These are phyloP conservation scores for Lathyrus oleraceus DNA, from an alignment of 306 rosid genomes.

Conservation along the genomic window DNA sequence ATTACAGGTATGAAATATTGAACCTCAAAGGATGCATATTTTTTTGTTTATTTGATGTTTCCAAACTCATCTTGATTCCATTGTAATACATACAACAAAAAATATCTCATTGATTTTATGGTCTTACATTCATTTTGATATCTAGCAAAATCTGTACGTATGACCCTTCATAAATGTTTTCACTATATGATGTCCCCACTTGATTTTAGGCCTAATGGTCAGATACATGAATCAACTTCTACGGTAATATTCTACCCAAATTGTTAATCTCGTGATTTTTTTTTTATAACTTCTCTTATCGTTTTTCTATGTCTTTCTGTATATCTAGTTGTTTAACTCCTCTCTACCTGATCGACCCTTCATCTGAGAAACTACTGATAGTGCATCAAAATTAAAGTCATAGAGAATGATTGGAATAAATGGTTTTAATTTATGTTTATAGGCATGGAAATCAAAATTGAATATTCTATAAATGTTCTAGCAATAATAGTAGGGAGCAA, in stretches of 20 bases:
- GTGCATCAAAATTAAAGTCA: too few relatives aligned
- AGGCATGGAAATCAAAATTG: slow-evolving; percentile 91
- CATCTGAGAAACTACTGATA: background rate
- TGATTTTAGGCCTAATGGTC: background rate
- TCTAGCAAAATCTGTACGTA: background rate
- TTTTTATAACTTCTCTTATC: too few relatives aligned
- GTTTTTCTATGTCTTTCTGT: too few relatives aligned
- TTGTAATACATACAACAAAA: background rate
- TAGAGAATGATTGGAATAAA: too few relatives aligned
- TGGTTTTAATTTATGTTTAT: background rate
- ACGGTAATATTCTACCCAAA: too few relatives aligned
- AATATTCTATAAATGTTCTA: slow-evolving; percentile 62
- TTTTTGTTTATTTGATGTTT: background rate
- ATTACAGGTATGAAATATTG: slow-evolving; percentile 49
- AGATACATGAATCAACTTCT: too few relatives aligned
- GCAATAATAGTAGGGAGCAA: slow-evolving; percentile 51
- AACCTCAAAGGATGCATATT: too few relatives aligned
- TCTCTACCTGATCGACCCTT: too few relatives aligned
- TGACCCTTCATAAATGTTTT: background rate
- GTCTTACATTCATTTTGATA: background rate
- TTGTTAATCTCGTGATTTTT: too few relatives aligned
- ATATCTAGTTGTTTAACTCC: too few relatives aligned
- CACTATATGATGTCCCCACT: background rate
- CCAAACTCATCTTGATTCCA: background rate
- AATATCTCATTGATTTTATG: background rate